Percentiles rank a stretch among this genome's conserved stretches.
phyloP scores from a whole-genome alignment of 2,329 filamentous ascomycete species.

The Paecilomyces sp. region DNA sequence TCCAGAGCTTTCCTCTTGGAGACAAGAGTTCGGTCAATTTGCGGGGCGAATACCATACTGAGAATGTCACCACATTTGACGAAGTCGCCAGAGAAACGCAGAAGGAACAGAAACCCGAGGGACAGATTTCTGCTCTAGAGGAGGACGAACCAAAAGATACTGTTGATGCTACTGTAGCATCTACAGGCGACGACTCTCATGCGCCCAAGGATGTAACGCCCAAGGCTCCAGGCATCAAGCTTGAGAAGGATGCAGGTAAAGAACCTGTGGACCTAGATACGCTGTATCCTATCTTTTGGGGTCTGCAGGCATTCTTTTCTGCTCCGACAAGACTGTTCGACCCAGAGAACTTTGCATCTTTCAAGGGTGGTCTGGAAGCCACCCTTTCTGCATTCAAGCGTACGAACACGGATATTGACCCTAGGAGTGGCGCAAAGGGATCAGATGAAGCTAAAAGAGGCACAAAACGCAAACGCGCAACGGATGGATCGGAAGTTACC shows the following conservation, averaged over 20 bases:
- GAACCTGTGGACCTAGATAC: slow-evolving; percentile 58
- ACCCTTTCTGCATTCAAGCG: slow-evolving; percentile 70
- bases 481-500: slow-evolving; percentile 55
- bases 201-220: slow-evolving; percentile 4
- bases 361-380: slow-evolving; percentile 56
- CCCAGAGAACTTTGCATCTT: slow-evolving; percentile 55
- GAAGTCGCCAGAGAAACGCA: slow-evolving; percentile 36
- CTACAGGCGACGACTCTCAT: slow-evolving; percentile 1
- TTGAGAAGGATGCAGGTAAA: slow-evolving; percentile 20
- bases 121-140: slow-evolving; percentile 51
- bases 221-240: background rate
- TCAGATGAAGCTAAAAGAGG: slow-evolving; percentile 58
- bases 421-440: slow-evolving; percentile 51
- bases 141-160: slow-evolving; percentile 26
- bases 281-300: slow-evolving; percentile 91
- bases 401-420: slow-evolving; percentile 60
- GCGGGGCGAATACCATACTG: slow-evolving; percentile 88
- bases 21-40: slow-evolving; percentile 97
- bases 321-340: slow-evolving; percentile 81
- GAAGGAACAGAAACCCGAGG: slow-evolving; percentile 51
- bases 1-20: slow-evolving; percentile 92
- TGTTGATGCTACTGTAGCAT: slow-evolving; percentile 10
- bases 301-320: slow-evolving; percentile 83
- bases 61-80: slow-evolving; percentile 87
- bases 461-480: slow-evolving; percentile 63